A percentile compares a stretch with the other conserved stretches of the same genome.
Conservation (phyloP, 306 rosid species). For the Castanopsis chinensis region DNA sequence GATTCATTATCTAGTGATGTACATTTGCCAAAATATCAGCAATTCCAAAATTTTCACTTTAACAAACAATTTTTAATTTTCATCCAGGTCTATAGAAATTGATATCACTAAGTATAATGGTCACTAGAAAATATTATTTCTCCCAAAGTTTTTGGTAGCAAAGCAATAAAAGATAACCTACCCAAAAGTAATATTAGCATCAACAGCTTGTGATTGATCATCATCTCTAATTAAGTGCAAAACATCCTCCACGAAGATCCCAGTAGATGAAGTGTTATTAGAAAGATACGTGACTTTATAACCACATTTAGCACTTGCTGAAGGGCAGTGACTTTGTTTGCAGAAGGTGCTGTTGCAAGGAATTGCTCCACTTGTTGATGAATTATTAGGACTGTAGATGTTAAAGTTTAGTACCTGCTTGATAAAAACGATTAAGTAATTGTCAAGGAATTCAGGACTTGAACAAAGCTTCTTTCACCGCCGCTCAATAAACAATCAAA, state of each 20-base stretch:
- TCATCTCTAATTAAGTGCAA: slow-evolving; percentile 68
- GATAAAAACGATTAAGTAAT: slow-evolving; percentile 14
- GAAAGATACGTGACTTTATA: slow-evolving; percentile 59
- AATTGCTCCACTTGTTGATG: slow-evolving; percentile 65
- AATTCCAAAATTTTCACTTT: background rate
- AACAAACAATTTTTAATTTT: background rate
- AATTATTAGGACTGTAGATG: slow-evolving; percentile 57
- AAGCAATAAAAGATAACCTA: slow-evolving; percentile 27
- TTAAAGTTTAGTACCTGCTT: slow-evolving; percentile 42
- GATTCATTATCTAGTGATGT: background rate
- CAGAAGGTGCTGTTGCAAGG: slow-evolving; percentile 68
- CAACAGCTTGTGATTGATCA: slow-evolving; percentile 21
- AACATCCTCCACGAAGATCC: slow-evolving; percentile 75
- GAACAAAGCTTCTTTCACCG: slow-evolving; percentile 8
- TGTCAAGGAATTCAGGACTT: slow-evolving; percentile 25
- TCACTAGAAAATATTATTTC: background rate
- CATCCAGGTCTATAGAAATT: background rate
- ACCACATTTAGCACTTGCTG: slow-evolving; percentile 43
- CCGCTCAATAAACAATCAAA: background rate
- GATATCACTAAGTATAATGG: background rate
- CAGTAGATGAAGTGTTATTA: slow-evolving; percentile 60
- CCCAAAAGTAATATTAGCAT: slow-evolving; percentile 71
- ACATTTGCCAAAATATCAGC: background rate
- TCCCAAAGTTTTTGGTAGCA: slow-evolving; percentile 1
- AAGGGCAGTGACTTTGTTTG: slow-evolving; percentile 42